A percentile compares a stretch with the other conserved stretches of the same genome.
Conservation (phyloP, 139 green algal genomes). For the Coccomyxa sp. region DNA sequence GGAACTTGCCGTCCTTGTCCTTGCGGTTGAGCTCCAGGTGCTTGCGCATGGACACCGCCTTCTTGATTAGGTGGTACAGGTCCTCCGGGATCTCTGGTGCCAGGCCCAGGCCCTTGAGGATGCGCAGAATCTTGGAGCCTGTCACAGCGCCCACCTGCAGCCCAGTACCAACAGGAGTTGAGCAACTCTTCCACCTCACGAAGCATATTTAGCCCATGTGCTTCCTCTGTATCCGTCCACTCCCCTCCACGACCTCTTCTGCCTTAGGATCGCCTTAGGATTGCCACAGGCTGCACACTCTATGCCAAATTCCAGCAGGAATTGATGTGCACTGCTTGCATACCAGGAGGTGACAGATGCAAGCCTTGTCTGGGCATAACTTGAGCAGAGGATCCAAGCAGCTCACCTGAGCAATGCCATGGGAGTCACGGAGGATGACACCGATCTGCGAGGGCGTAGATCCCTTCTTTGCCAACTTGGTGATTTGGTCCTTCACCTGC, state of each 20-base stretch:
- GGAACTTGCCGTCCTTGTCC: slow-evolving; percentile 92
- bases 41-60: slow-evolving; percentile 96
- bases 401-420: slow-evolving; percentile 81
- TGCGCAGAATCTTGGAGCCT: slow-evolving; percentile 93
- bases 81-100: slow-evolving; percentile 97
- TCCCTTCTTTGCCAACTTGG: slow-evolving; percentile 98
- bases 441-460: slow-evolving; percentile 96
- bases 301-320: no score
- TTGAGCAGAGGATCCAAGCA: no score
- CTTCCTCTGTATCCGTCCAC: no score
- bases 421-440: slow-evolving; percentile 90
- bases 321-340: no score
- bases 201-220: no score
- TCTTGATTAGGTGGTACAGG: slow-evolving; percentile 99
- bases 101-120: slow-evolving; percentile 91
- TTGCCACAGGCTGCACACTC: no score
- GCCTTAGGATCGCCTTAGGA: no score
- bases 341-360: no score
- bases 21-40: slow-evolving; percentile 96
- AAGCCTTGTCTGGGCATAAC: no score
- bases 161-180: not conserved
- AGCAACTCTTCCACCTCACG: no score
- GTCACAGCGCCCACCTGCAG: slow-evolving; percentile 82
- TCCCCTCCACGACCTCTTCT: no score
- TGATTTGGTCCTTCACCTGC: slow-evolving; percentile 86